Conservation (phyloP, 1,284 basidiomycete genomes). For the Volvariella surrecta region DNA sequence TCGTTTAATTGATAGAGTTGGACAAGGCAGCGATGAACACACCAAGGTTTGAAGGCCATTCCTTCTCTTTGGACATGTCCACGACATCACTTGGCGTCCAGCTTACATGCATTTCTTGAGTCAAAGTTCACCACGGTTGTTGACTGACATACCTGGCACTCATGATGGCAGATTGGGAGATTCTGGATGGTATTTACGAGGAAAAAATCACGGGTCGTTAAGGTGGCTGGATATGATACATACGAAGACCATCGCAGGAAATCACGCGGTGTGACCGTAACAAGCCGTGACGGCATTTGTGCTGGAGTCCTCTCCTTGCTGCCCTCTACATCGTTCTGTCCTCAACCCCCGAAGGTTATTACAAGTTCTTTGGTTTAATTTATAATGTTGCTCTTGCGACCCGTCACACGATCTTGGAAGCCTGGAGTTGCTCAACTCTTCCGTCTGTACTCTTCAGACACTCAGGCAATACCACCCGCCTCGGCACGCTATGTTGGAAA, state of each 20-base stretch:
- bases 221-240: too few species aligned
- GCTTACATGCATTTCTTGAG: slow-evolving; percentile 21
- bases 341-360: too few species aligned
- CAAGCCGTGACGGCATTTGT: too few species aligned
- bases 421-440: neutral
- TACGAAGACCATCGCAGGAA: too few species aligned
- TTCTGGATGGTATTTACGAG: too few species aligned
- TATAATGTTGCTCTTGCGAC: neutral
- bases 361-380: too few species aligned
- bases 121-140: neutral
- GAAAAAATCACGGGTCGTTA: too few species aligned
- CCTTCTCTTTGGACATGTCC: slow-evolving; percentile 55
- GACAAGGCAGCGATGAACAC: slow-evolving; percentile 12
- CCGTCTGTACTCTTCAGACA: slow-evolving; percentile 10
- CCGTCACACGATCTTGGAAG: neutral
- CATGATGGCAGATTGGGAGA: too few species aligned
- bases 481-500: slow-evolving; percentile 28
- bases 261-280: too few species aligned
- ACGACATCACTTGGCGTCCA: slow-evolving; percentile 48
- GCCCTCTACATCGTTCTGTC: too few species aligned
- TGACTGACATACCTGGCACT: too few species aligned
- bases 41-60: slow-evolving; percentile 63
- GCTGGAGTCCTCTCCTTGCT: too few species aligned
- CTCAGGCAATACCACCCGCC: slow-evolving; percentile 13
- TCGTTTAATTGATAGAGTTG: slow-evolving; percentile 1